Conservation (phyloP, 345 rosid species). For the Citrus sp. region DNA sequence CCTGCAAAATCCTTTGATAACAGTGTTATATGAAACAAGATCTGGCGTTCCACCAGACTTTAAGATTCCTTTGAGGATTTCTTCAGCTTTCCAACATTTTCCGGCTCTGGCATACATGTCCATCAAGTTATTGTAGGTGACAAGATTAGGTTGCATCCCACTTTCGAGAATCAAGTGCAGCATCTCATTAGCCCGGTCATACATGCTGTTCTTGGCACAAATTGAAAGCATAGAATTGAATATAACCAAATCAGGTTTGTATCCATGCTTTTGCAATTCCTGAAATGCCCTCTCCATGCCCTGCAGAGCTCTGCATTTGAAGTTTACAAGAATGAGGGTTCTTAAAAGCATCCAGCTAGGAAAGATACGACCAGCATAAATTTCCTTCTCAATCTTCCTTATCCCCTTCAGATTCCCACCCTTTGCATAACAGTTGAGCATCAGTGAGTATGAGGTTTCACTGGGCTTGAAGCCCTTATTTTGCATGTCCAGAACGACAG, state of each 20-base stretch:
- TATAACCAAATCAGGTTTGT: constrained; percentile 77
- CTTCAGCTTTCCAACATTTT: constrained; percentile 89
- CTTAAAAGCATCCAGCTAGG: constrained; percentile 95
- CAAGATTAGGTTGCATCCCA: constrained; percentile 73
- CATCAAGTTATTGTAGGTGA: constrained; percentile 86
- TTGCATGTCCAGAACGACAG: constrained; percentile 66
- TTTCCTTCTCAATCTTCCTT: constrained; percentile 61
- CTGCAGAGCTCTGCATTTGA: constrained; percentile 57
- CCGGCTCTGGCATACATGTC: constrained; percentile 85
- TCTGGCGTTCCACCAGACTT: constrained; percentile 54
- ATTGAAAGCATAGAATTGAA: constrained; percentile 79
- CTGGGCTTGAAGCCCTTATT: constrained; percentile 72
- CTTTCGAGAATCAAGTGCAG: constrained; percentile 47
- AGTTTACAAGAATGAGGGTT: constrained; percentile 65
- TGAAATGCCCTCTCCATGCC: constrained; percentile 75
- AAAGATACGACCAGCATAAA: constrained; percentile 57
- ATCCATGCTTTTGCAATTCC: constrained; percentile 54
- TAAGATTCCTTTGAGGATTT: constrained; percentile 50
- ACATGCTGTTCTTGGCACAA: constrained; percentile 63
- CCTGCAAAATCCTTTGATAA: constrained; percentile 91
- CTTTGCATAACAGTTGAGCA: constrained; percentile 78
- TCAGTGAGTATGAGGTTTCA: constrained; percentile 70
- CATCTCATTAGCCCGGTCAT: constrained; percentile 52
- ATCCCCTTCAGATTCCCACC: constrained; percentile 68
- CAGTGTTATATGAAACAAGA: constrained; percentile 82